Conservation (phyloP, 2,329 filamentous ascomycete genomes). For the Westerdykella ornata region DNA sequence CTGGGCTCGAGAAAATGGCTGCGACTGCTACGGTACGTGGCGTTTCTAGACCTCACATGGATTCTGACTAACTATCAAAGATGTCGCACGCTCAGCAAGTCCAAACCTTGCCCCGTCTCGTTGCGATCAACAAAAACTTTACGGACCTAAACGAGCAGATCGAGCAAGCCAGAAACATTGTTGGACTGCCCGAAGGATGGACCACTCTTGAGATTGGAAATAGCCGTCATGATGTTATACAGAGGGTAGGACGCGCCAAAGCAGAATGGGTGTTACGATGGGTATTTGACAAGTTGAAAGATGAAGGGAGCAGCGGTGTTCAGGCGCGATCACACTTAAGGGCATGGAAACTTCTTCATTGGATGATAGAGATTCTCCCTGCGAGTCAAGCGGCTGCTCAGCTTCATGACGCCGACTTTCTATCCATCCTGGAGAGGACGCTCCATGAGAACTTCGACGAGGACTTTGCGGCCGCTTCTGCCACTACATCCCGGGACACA, state of each 20-base stretch:
- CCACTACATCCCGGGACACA: conserved; percentile 5
- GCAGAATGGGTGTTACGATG: conserved; percentile 63
- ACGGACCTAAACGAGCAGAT: conserved; percentile 35
- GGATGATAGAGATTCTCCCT: conserved; percentile 59
- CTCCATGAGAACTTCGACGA: conserved; percentile 49
- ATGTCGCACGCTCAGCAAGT: conserved; percentile 8
- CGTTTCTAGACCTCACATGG: background rate
- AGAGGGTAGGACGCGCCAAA: conserved; percentile 28
- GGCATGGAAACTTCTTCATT: conserved; percentile 55
- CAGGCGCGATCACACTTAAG: conserved; percentile 39
- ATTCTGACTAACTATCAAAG: background rate
- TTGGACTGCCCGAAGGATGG: conserved; percentile 34
- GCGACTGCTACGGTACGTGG: background rate
- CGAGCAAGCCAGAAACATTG: conserved; percentile 36
- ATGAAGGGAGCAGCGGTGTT: conserved; percentile 28
- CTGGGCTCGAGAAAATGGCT: background rate
- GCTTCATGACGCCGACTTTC: conserved; percentile 63
- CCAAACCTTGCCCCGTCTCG: conserved; percentile 34
- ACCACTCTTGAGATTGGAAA: conserved; percentile 10
- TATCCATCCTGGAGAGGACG: conserved; percentile 58
- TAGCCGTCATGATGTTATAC: conserved; percentile 6
- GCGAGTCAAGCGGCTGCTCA: conserved; percentile 63
- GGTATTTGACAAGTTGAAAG: conserved; percentile 56
- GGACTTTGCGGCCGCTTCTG: conserved; percentile 4
- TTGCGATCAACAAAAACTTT: conserved; percentile 37